Evolutionary conservation across 2,329 filamentous ascomycete genomes (phyloP).

Genomic region (Capronia coronata): DNA sequence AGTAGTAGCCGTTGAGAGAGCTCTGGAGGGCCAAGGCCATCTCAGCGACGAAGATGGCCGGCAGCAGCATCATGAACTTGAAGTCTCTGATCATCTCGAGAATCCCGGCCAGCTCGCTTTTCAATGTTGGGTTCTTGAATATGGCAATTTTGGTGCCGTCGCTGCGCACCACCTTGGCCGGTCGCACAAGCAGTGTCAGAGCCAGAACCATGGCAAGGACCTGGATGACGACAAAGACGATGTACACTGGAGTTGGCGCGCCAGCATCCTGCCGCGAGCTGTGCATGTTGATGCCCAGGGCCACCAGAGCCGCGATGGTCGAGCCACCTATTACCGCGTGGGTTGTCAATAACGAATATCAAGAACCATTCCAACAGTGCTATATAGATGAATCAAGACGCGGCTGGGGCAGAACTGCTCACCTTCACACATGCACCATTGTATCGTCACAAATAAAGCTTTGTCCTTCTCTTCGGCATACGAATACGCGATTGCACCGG

Average conservation of each 20-base stretch:
- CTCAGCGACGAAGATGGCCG: constrained; percentile 14
- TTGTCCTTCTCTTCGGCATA: constrained; percentile 14
- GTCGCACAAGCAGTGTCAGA: constrained; percentile 11
- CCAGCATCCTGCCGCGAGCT: not conserved
- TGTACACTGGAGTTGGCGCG: constrained; percentile 18
- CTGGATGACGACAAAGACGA: constrained; percentile 16
- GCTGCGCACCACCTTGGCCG: constrained; percentile 19
- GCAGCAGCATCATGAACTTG: constrained; percentile 11
- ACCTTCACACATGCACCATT: not conserved
- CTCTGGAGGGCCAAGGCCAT: constrained; percentile 9
- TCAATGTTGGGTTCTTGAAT: constrained; percentile 10
- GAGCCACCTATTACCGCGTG: constrained; percentile 3
- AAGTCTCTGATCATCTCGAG: constrained; percentile 8
- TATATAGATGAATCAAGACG: not conserved
- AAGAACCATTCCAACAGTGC: no score
- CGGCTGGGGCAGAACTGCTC: no score
- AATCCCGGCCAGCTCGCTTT: not conserved
- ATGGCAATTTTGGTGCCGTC: constrained; percentile 25
- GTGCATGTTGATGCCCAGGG: constrained; percentile 11
- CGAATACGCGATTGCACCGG: constrained; percentile 1
- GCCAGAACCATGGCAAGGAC: constrained; percentile 10
- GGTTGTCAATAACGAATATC: no score
- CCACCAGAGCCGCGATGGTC: constrained; percentile 16
- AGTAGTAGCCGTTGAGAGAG: constrained; percentile 16
- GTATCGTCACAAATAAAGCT: not conserved